Conservation (phyloP, 495 filamentous ascomycete genomes). For the Neurospora sp. region DNA sequence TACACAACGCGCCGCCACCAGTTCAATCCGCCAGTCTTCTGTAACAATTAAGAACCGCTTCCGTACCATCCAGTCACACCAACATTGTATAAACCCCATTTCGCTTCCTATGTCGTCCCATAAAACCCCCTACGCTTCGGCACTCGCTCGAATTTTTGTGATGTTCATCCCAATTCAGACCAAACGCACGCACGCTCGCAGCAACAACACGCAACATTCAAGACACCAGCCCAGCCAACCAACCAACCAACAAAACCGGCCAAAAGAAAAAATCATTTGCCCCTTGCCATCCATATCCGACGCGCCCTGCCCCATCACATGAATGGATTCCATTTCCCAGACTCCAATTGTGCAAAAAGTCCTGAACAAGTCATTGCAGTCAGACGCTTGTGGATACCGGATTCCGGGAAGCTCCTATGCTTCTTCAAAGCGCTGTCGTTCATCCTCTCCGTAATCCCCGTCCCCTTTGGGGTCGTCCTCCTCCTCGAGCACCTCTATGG, state of each 20-base stretch:
- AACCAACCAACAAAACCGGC: constrained; percentile 1
- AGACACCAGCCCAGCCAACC: not conserved
- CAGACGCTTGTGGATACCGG: not conserved
- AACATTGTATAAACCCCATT: not conserved
- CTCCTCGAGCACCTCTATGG: not conserved
- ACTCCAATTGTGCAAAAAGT: constrained; percentile 5
- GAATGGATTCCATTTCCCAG: constrained; percentile 1
- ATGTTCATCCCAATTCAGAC: not conserved
- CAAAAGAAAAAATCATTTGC: constrained; percentile 2
- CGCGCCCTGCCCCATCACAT: not conserved
- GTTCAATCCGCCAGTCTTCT: not conserved
- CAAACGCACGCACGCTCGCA: not conserved
- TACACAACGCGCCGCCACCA: not conserved
- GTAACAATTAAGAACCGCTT: not conserved
- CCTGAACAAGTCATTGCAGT: not conserved
- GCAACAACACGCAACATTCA: constrained; percentile 4
- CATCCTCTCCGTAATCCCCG: not conserved
- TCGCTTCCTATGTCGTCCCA: not conserved
- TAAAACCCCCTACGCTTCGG: not conserved
- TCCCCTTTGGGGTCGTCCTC: not conserved
- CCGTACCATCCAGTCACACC: not conserved
- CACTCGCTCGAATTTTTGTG: not conserved
- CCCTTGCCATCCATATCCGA: not conserved
- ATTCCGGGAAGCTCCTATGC: not conserved
- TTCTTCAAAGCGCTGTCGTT: not conserved